Percentiles rank a stretch among this genome's conserved stretches.
phyloP scores from a whole-genome alignment of 805 yeast species.

The Cyberlindnera bimundalis region DNA sequence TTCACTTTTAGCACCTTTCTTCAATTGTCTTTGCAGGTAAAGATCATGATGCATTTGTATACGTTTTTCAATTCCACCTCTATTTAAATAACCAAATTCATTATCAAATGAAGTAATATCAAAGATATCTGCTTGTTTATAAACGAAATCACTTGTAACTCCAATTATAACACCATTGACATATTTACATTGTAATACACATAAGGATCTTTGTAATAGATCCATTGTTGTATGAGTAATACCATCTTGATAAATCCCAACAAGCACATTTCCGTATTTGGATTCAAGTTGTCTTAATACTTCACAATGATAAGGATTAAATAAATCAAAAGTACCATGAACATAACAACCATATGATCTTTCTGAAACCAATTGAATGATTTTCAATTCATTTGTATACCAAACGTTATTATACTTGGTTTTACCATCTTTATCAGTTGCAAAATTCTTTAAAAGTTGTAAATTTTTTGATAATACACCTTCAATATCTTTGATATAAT shows the following conservation, averaged over 20 bases:
- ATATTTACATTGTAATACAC: conserved; percentile 83
- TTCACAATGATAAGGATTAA: conserved; percentile 90
- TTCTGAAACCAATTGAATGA: conserved; percentile 17
- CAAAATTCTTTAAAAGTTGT: conserved; percentile 40
- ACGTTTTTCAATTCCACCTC: conserved; percentile 69
- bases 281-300: conserved; percentile 51
- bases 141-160: conserved; percentile 6
- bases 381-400: conserved; percentile 30
- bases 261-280: conserved; percentile 44
- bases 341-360: conserved; percentile 44
- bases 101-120: conserved; percentile 42
- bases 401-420: conserved; percentile 54
- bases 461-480: conserved; percentile 3
- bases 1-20: conserved; percentile 79
- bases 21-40: conserved; percentile 82
- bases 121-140: neutral
- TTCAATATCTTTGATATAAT: conserved; percentile 15
- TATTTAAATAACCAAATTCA: conserved; percentile 60
- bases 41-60: conserved; percentile 64
- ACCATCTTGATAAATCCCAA: conserved; percentile 72
- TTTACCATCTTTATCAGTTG: conserved; percentile 61
- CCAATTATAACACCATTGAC: conserved; percentile 72
- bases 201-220: conserved; percentile 75
- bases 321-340: conserved; percentile 87
- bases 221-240: conserved; percentile 81